Conservation (phyloP, 306 rosid genomes). For the Vigna reflexopilosa region DNA sequence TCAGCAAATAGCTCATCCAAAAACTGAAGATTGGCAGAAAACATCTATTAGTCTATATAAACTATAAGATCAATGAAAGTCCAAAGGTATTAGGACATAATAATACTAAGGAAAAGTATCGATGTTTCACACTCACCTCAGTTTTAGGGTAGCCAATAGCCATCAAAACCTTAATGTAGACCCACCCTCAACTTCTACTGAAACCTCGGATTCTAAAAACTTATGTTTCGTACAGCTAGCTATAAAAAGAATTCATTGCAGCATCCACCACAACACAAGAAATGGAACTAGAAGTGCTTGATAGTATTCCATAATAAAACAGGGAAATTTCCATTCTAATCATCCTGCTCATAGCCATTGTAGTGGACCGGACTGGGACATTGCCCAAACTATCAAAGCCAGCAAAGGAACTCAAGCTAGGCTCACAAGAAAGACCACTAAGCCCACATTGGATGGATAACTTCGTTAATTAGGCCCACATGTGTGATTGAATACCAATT, state of each 20-base stretch:
- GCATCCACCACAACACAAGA: neutral
- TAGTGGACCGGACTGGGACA: too few relatives aligned
- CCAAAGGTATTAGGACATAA: too few relatives aligned
- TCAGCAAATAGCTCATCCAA: neutral
- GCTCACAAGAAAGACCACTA: too few relatives aligned
- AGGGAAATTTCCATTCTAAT: neutral
- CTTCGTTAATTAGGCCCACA: too few relatives aligned
- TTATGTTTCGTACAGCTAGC: neutral
- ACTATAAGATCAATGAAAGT: too few relatives aligned
- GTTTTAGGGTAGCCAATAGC: conserved; percentile 1
- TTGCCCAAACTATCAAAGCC: too few relatives aligned
- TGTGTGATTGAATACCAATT: too few relatives aligned
- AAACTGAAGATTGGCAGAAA: neutral
- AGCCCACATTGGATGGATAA: too few relatives aligned
- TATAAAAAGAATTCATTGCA: neutral
- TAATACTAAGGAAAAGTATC: neutral
- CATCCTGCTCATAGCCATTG: neutral
- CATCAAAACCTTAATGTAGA: neutral
- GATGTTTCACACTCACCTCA: neutral
- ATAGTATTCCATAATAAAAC: neutral
- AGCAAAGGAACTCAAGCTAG: too few relatives aligned
- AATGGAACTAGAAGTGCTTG: neutral
- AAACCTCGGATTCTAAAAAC: neutral
- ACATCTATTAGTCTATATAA: neutral
- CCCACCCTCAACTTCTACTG: neutral